Evolutionary conservation across 1,284 basidiomycete species (phyloP).

Genomic region (Moesziomyces sp.): DNA sequence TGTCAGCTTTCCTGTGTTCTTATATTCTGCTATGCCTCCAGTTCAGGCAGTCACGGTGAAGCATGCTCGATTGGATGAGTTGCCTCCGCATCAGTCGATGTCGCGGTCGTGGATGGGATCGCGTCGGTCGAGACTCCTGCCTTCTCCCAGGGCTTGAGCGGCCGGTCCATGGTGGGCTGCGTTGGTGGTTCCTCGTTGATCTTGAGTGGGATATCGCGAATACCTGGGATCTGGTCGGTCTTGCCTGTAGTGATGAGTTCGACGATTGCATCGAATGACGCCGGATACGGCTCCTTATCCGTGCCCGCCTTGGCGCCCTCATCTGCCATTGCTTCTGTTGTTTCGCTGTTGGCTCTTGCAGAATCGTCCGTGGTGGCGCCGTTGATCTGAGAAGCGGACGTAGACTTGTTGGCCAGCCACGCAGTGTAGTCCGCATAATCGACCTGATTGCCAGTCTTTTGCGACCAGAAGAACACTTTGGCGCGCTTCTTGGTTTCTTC

Average conservation of each 20-base stretch:
- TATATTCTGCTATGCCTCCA: background rate
- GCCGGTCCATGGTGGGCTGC: conserved; percentile 43
- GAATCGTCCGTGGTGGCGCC: background rate
- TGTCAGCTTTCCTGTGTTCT: conserved; percentile 2
- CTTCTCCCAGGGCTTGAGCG: conserved; percentile 62
- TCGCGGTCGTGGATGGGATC: background rate
- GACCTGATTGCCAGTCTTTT: conserved; percentile 40
- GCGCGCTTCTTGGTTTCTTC: conserved; percentile 44
- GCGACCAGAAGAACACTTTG: conserved; percentile 47
- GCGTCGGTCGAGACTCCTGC: background rate
- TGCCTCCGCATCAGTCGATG: conserved; percentile 6
- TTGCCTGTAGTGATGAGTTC: conserved; percentile 65
- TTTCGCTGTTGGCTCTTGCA: background rate
- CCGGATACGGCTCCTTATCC: conserved; percentile 56
- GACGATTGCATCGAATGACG: conserved; percentile 63
- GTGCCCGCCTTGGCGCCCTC: background rate
- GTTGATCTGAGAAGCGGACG: background rate
- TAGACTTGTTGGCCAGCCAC: conserved; percentile 25
- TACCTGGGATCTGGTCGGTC: conserved; percentile 63
- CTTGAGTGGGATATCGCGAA: conserved; percentile 63
- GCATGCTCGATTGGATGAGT: background rate
- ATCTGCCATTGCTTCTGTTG: background rate
- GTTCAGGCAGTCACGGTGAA: background rate
- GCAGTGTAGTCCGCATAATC: conserved; percentile 38
- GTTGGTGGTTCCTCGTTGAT: conserved; percentile 60